phyloP scores from a whole-genome alignment of 1,139 yeast species.

The Suhomyces coccinellae region DNA sequence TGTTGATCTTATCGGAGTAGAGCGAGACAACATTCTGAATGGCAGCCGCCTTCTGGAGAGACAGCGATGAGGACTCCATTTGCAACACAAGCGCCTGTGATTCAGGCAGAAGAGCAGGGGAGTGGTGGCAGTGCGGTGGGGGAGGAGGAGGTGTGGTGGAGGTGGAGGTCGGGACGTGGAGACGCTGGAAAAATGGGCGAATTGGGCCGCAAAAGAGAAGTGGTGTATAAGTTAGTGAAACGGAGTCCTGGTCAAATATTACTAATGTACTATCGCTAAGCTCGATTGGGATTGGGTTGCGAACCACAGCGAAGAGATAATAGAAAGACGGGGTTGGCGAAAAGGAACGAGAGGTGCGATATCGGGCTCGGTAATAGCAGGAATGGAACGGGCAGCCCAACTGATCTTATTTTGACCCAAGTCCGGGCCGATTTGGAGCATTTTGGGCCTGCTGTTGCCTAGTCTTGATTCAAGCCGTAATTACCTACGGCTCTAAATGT shows the following conservation, averaged over 20 bases:
- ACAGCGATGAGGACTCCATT: conserved; percentile 2
- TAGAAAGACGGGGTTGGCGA: too few relatives aligned
- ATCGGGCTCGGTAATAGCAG: too few relatives aligned
- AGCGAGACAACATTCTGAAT: conserved; percentile 4
- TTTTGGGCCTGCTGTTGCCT: too few relatives aligned
- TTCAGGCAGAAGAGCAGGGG: neutral
- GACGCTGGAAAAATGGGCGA: neutral
- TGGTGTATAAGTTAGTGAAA: neutral
- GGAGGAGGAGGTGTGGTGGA: neutral
- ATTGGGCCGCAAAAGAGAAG: neutral
- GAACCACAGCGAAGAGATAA: too few relatives aligned
- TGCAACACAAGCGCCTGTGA: neutral
- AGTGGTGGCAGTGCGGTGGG: neutral
- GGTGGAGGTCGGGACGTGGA: too few relatives aligned
- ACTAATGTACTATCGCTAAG: neutral
- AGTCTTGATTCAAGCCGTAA: too few relatives aligned
- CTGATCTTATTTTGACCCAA: too few relatives aligned
- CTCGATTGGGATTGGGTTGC: neutral
- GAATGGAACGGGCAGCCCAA: too few relatives aligned
- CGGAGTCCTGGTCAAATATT: too few relatives aligned
- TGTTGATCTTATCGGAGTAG: conserved; percentile 32
- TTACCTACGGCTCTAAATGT: too few relatives aligned
- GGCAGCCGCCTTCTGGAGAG: neutral
- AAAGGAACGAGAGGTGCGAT: too few relatives aligned
- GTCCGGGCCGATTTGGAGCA: too few relatives aligned